Percentiles rank a stretch among this genome's conserved stretches.
Conservation (phyloP, 1,284 basidiomycete genomes). For the Tylopilus orsonianus region DNA sequence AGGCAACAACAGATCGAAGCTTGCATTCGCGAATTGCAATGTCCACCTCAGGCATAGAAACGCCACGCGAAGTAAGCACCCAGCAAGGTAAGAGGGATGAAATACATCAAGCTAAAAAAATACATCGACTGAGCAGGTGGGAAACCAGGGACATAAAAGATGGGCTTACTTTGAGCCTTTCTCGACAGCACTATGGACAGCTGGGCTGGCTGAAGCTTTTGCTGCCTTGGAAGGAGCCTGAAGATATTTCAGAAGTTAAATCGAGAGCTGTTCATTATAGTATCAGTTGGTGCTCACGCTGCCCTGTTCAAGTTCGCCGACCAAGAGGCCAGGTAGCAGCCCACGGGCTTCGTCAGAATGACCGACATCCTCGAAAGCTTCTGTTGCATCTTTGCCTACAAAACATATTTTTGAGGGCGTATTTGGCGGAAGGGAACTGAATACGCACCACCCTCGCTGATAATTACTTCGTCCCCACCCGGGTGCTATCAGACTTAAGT, state of each 20-base stretch:
- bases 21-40: background rate
- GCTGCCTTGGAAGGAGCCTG: slow-evolving; percentile 40
- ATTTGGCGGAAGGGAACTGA: slow-evolving; percentile 6
- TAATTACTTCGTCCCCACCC: slow-evolving; percentile 95
- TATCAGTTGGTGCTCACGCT: slow-evolving; percentile 47
- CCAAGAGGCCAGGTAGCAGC: slow-evolving; percentile 75
- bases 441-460: slow-evolving; percentile 86
- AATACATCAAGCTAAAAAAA: slow-evolving; percentile 8
- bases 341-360: slow-evolving; percentile 97
- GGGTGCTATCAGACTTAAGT: slow-evolving; percentile 57
- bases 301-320: slow-evolving; percentile 77
- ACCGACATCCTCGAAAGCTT: slow-evolving; percentile 99
- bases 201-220: slow-evolving; percentile 42
- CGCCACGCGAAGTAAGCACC: slow-evolving; percentile 88
- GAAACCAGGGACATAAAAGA: background rate
- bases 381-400: slow-evolving; percentile 89
- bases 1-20: background rate
- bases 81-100: slow-evolving; percentile 50
- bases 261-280: background rate
- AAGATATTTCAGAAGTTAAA: slow-evolving; percentile 1
- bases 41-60: slow-evolving; percentile 51
- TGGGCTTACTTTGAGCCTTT: slow-evolving; percentile 65
- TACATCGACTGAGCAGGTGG: too few species aligned
- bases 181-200: slow-evolving; percentile 50
- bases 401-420: slow-evolving; percentile 7